Base-by-base conservation (phyloP, 768 basidiomycete species). In the Trametes meyenii region DNA sequence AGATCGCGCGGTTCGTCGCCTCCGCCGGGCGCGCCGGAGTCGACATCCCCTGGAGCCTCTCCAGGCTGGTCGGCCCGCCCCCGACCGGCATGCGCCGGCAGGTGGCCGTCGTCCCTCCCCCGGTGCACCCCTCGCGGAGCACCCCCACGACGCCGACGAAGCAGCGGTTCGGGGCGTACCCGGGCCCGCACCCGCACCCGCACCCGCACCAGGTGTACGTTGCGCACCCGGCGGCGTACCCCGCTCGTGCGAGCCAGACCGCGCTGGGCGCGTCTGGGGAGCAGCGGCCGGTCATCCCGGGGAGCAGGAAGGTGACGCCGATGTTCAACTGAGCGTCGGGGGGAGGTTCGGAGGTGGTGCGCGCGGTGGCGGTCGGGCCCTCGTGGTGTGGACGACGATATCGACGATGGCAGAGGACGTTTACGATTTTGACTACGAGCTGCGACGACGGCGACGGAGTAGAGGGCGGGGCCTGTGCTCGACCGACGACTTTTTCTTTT, bases 1-100 rank as follows among this genome's bases (percentile, higher is more conserved):
- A 99, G 74, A 78, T 99, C 52, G 84, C 94, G 14, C 86, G 95
- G 35, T 98, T 98, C 72, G 82, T 98, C 65, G 78, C 82, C 0
- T 81, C 85, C 63, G 86, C 88, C 2, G 75, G 75, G 24, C 78
- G 81, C 16, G 83, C 92, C 40, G 86, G 86, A 36, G 89, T 86
- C 67, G 88, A 92, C 66, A 72, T 96, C 38, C 94, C 95, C 6
- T 94, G 89, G 80, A 83, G 89, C 10, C 79, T 96, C 36, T 86
- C 87, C 36, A 83, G 92, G 49, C 78, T 94, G 24, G 80, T 96
- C 50, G 95, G 93, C 3, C 68, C 85, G 33, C 95, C 95, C 13
- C 95, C 95, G 0, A 60, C 81, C 8, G 76, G 77, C 19, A 74
- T 92, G 60, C 80, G 82, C 64, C 89, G 85, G 72, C 66, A 59